These are phyloP conservation scores for Cytospora mali DNA, from an alignment of 2,329 filamentous ascomycete species.

Conservation along the genomic window DNA sequence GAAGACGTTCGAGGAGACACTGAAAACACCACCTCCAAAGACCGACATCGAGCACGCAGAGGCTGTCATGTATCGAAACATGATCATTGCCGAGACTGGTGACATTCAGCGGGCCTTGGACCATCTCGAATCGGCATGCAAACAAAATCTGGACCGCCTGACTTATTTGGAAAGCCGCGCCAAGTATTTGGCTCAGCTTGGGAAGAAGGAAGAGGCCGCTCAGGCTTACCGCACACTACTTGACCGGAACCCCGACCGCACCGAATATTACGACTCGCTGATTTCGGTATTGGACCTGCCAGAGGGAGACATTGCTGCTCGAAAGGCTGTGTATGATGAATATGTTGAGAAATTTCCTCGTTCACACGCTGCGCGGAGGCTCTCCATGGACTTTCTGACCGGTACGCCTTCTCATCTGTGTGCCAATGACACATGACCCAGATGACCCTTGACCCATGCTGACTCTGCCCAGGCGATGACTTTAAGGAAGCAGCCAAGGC, in stretches of 20 bases:
- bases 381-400: constrained; percentile 86
- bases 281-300: constrained; percentile 67
- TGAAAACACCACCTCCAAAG: constrained; percentile 78
- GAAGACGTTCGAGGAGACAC: constrained; percentile 87
- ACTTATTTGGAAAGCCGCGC: constrained; percentile 85
- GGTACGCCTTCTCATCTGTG: constrained; percentile 48
- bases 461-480: constrained; percentile 61
- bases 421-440: background rate
- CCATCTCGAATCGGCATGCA: constrained; percentile 77
- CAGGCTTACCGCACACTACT: constrained; percentile 80
- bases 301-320: constrained; percentile 60
- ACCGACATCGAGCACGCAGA: constrained; percentile 91
- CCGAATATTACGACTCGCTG: constrained; percentile 81
- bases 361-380: constrained; percentile 79
- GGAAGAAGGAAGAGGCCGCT: constrained; percentile 75
- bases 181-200: constrained; percentile 79
- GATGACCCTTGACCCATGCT: constrained; percentile 22
- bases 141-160: constrained; percentile 79
- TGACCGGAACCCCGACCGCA: constrained; percentile 85
- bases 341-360: constrained; percentile 81
- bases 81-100: constrained; percentile 86
- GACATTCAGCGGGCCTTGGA: constrained; percentile 82
- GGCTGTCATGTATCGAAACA: constrained; percentile 92
- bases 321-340: constrained; percentile 72
- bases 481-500: constrained; percentile 77